Percentiles rank a stretch among this genome's conserved stretches.
These are phyloP conservation scores for Penicillium sp. DNA, from an alignment of 2,329 filamentous ascomycete species.

Conservation along the genomic window DNA sequence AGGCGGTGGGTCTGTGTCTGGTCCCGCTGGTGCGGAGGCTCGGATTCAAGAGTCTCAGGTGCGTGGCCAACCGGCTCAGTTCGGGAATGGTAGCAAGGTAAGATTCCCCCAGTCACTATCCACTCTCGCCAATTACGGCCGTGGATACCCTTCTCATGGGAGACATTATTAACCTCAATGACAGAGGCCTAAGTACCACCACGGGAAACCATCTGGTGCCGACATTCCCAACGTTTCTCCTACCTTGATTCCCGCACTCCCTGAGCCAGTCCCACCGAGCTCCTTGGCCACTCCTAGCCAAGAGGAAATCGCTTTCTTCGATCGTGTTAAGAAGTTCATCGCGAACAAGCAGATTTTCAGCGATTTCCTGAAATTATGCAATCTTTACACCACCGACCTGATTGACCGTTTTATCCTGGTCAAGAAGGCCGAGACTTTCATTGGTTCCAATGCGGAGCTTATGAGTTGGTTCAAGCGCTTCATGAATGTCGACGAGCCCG, in stretches of 20 bases:
- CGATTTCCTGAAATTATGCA: slow-evolving; percentile 96
- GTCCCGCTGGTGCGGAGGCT: slow-evolving; percentile 36
- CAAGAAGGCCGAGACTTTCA: slow-evolving; percentile 81
- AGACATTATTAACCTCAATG: slow-evolving; percentile 33
- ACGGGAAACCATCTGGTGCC: slow-evolving; percentile 65
- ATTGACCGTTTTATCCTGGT: slow-evolving; percentile 84
- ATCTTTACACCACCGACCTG: slow-evolving; percentile 89
- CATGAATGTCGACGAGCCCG: slow-evolving; percentile 71
- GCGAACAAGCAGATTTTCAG: slow-evolving; percentile 90
- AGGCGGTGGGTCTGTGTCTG: slow-evolving; percentile 39
- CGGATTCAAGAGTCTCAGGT: slow-evolving; percentile 39
- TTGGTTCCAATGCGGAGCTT: slow-evolving; percentile 86
- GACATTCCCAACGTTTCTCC: slow-evolving; percentile 72
- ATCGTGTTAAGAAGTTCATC: slow-evolving; percentile 94
- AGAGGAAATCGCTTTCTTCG: slow-evolving; percentile 92
- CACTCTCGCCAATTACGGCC: too few relatives aligned
- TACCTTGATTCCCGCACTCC: slow-evolving; percentile 83
- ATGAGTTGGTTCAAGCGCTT: slow-evolving; percentile 86
- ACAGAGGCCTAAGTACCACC: slow-evolving; percentile 76
- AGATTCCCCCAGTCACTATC: slow-evolving; percentile 22
- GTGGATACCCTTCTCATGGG: too few relatives aligned
- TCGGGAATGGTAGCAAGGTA: slow-evolving; percentile 57
- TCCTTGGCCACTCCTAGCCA: slow-evolving; percentile 73
- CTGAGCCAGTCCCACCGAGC: slow-evolving; percentile 81
- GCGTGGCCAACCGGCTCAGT: slow-evolving; percentile 42